These are phyloP conservation scores for Gaultheria prostrata DNA, from an alignment of 148 eudicot species.

Conservation along the genomic window DNA sequence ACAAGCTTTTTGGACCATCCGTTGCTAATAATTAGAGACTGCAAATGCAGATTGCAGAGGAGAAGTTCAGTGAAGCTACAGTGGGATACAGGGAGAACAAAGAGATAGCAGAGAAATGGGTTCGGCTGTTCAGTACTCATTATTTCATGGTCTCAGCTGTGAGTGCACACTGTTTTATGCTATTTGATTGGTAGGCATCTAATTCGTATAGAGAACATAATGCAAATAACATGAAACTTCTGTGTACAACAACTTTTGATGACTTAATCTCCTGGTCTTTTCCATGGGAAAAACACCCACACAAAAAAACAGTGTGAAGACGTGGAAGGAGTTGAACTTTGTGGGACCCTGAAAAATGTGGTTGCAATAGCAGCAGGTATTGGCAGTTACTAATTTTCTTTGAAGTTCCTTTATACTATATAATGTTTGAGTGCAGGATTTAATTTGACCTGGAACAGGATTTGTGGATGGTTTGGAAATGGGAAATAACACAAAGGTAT, in stretches of 20 bases:
- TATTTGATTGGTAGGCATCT: background rate
- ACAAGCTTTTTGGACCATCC: background rate
- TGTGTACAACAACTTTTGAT: background rate
- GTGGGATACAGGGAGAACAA: slow-evolving; percentile 64
- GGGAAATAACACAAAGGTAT: slow-evolving; percentile 95
- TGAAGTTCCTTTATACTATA: background rate
- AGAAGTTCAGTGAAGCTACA: slow-evolving; percentile 94
- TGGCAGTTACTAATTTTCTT: background rate
- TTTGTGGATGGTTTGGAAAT: slow-evolving; percentile 93
- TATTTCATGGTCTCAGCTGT: slow-evolving; percentile 84
- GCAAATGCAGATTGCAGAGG: slow-evolving; percentile 75
- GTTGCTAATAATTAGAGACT: slow-evolving; percentile 3
- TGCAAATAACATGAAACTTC: background rate
- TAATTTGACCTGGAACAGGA: slow-evolving; percentile 39
- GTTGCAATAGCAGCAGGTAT: slow-evolving; percentile 97
- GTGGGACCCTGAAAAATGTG: slow-evolving; percentile 94
- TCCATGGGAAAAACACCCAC: background rate
- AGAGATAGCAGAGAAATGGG: slow-evolving; percentile 87
- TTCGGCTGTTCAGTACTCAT: slow-evolving; percentile 65
- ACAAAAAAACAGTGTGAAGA: slow-evolving; percentile 62
- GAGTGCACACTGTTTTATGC: slow-evolving; percentile 30
- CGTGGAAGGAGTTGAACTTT: slow-evolving; percentile 96
- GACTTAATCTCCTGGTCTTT: background rate
- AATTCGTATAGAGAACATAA: background rate
- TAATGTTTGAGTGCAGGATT: background rate